phyloP scores from a whole-genome alignment of 2,329 filamentous ascomycete species.

The Phaeomoniella chlamydospora region DNA sequence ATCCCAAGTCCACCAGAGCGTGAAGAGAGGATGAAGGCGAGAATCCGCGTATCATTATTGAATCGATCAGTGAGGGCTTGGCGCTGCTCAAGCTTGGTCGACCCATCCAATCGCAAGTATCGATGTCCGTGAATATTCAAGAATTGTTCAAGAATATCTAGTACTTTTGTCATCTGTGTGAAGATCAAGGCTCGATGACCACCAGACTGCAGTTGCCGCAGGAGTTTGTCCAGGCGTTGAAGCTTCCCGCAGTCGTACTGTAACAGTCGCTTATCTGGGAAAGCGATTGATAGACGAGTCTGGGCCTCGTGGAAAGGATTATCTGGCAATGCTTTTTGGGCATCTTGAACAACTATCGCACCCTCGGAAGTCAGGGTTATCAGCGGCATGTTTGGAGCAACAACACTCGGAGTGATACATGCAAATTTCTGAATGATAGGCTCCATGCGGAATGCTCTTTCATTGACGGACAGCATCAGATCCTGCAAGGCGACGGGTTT shows the following conservation, averaged over 20 bases:
- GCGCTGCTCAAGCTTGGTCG: conserved; percentile 87
- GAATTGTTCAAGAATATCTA: conserved; percentile 95
- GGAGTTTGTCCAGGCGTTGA: conserved; percentile 71
- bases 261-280: conserved; percentile 87
- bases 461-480: conserved; percentile 60
- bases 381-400: conserved; percentile 61
- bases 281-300: conserved; percentile 86
- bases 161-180: conserved; percentile 97
- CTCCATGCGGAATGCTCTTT: conserved; percentile 59
- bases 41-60: conserved; percentile 83
- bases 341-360: conserved; percentile 41
- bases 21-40: conserved; percentile 90
- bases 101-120: conserved; percentile 90
- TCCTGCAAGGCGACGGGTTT: conserved; percentile 33
- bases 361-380: conserved; percentile 50
- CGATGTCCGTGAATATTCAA: conserved; percentile 96
- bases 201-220: conserved; percentile 74
- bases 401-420: conserved; percentile 79
- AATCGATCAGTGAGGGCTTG: conserved; percentile 94
- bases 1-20: conserved; percentile 89
- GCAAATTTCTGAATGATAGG: conserved; percentile 73
- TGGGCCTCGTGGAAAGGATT: conserved; percentile 80
- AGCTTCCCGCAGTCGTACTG: conserved; percentile 98
- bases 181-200: conserved; percentile 95
- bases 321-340: conserved; percentile 38